Percentiles rank a stretch among this genome's conserved stretches.
These are phyloP conservation scores for Pseudogymnoascus sp. DNA, from an alignment of 2,329 filamentous ascomycete genomes.

Conservation along the genomic window DNA sequence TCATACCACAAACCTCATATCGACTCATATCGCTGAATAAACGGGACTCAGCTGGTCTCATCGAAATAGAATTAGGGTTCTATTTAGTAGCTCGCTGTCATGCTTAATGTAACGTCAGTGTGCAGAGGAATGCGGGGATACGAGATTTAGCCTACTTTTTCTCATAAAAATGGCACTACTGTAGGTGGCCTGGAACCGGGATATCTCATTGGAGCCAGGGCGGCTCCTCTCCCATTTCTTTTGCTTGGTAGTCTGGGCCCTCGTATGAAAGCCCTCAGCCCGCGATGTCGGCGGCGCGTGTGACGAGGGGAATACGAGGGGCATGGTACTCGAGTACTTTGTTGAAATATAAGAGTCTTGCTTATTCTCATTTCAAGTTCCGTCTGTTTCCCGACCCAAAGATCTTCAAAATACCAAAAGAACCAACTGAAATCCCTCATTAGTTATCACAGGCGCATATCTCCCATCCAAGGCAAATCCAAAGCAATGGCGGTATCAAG, in stretches of 20 bases:
- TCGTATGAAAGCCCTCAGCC: background rate
- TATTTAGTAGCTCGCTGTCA: background rate
- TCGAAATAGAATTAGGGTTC: background rate
- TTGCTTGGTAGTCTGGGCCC: background rate
- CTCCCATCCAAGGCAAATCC: background rate
- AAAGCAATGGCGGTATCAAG: background rate
- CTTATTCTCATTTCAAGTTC: background rate
- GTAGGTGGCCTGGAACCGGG: background rate
- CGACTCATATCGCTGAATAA: background rate
- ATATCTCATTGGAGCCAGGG: background rate
- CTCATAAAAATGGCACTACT: background rate
- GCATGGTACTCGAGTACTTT: background rate
- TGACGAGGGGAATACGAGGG: background rate
- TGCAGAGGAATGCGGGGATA: background rate
- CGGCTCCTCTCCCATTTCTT: background rate
- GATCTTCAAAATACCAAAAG: background rate
- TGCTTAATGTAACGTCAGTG: background rate
- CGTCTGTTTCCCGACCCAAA: background rate
- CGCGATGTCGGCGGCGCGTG: background rate
- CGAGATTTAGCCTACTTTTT: background rate
- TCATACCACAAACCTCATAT: background rate
- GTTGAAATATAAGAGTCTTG: background rate
- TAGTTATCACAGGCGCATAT: background rate
- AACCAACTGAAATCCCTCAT: background rate
- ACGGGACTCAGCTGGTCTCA: background rate